Percentiles rank a stretch among this genome's conserved stretches.
phyloP scores from a whole-genome alignment of 1,284 basidiomycete genomes.

The Leccinum pachyderme region DNA sequence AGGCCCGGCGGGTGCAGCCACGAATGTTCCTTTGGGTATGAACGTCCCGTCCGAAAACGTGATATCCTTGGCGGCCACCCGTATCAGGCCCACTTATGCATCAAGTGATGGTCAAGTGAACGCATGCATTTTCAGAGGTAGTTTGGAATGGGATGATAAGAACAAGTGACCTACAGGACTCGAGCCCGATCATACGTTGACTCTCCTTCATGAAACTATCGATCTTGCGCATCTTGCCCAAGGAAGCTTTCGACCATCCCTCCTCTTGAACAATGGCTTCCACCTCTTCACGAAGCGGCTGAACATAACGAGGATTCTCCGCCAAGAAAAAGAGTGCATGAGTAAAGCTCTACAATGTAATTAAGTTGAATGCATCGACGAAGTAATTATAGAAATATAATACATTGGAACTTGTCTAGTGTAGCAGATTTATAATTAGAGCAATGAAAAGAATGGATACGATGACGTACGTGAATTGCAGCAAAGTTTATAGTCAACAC shows the following conservation, averaged over 20 bases:
- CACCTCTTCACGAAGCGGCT: conserved; percentile 42
- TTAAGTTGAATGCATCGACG: background rate
- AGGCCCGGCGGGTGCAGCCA: conserved; percentile 26
- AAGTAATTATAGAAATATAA: background rate
- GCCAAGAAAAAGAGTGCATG: conserved; percentile 39
- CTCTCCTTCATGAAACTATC: conserved; percentile 49
- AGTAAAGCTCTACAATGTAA: conserved; percentile 25
- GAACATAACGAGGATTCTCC: conserved; percentile 36
- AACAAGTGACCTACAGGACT: background rate
- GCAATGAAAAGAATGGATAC: background rate
- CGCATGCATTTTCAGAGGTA: no score
- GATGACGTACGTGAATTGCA: conserved; percentile 33
- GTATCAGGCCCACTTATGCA: background rate
- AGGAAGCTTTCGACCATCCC: conserved; percentile 42
- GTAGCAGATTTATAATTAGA: background rate
- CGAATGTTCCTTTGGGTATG: conserved; percentile 37
- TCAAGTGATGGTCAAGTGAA: background rate
- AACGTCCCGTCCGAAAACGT: conserved; percentile 43
- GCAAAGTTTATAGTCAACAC: conserved; percentile 40
- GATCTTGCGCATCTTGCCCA: conserved; percentile 41
- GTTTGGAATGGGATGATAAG: background rate
- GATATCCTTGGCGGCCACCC: conserved; percentile 26
- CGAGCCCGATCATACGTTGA: conserved; percentile 32
- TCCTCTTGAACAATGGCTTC: conserved; percentile 41
- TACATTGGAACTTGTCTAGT: conserved; percentile 13